phyloP scores from a whole-genome alignment of 305 asterid genomes.

The Fraxinus paxiana region DNA sequence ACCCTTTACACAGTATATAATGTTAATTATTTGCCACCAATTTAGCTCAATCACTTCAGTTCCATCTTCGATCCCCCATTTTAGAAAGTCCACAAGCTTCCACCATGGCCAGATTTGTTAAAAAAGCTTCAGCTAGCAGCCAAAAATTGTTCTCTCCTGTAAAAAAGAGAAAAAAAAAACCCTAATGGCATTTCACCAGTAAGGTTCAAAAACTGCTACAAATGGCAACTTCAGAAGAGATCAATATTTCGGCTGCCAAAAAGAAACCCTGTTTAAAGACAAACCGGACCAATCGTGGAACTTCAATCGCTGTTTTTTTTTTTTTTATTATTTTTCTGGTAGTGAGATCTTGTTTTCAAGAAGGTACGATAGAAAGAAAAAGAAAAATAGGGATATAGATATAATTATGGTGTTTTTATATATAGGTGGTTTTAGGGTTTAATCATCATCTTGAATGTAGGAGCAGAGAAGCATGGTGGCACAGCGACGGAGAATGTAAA shows the following conservation, averaged over 20 bases:
- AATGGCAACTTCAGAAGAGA: slow-evolving; percentile 28
- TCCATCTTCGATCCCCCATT: slow-evolving; percentile 5
- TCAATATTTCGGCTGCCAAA: background rate
- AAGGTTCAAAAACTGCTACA: slow-evolving; percentile 35
- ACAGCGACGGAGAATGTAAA: slow-evolving; percentile 80
- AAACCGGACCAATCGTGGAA: slow-evolving; percentile 21
- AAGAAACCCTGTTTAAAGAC: slow-evolving; percentile 23
- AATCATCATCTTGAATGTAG: slow-evolving; percentile 84
- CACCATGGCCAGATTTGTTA: slow-evolving; percentile 3
- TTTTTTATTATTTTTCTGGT: background rate
- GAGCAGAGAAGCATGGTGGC: slow-evolving; percentile 88
- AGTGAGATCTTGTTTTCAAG: background rate
- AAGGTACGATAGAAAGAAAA: background rate
- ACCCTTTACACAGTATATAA: slow-evolving; percentile 13
- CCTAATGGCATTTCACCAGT: slow-evolving; percentile 43
- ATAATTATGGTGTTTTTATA: background rate
- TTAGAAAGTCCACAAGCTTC: background rate
- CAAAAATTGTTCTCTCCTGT: slow-evolving; percentile 23
- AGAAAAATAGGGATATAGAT: background rate
- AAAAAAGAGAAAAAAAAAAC: slow-evolving; percentile 20
- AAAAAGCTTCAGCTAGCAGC: slow-evolving; percentile 20
- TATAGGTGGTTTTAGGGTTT: background rate
- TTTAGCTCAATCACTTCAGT: slow-evolving; percentile 17
- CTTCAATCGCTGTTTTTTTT: background rate
- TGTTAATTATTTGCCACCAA: background rate